phyloP scores from a whole-genome alignment of 225 moss, liverwort and hornwort genomes.

The Lunularia cruciata region DNA sequence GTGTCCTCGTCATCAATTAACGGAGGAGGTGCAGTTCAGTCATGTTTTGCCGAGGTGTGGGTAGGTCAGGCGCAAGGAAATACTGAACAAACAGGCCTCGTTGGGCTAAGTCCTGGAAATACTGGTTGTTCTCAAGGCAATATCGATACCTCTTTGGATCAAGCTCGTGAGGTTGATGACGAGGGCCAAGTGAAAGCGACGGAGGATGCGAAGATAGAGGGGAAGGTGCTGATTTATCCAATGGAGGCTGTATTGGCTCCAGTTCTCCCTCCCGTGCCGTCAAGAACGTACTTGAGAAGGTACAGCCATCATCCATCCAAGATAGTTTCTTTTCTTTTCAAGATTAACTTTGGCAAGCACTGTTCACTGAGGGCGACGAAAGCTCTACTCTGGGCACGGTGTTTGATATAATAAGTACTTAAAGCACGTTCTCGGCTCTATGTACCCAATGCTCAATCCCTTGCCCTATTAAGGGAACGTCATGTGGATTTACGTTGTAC shows the following conservation, averaged over 20 bases:
- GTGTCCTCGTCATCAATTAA: conserved; percentile 66
- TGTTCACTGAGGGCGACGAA: no score
- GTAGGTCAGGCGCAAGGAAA: conserved; percentile 61
- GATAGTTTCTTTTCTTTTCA: no score
- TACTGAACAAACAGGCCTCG: conserved; percentile 32
- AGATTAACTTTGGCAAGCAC: not conserved
- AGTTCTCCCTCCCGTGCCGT: conserved; percentile 72
- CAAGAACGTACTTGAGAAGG: conserved; percentile 76
- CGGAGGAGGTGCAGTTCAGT: conserved; percentile 55
- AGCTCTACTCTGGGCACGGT: no score
- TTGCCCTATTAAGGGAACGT: no score
- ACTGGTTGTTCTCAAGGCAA: conserved; percentile 23
- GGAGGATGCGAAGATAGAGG: conserved; percentile 44
- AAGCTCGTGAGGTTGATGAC: conserved; percentile 42
- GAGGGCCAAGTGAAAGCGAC: conserved; percentile 39
- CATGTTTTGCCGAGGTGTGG: conserved; percentile 77
- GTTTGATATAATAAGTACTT: no score
- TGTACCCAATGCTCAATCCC: not conserved
- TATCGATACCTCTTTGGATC: conserved; percentile 34
- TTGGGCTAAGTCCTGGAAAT: conserved; percentile 17
- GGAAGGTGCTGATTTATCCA: conserved; percentile 78
- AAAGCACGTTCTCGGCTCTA: not conserved
- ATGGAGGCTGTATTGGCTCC: conserved; percentile 93
- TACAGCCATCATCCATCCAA: no score
- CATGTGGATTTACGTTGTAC: not conserved